Conservation (phyloP, 768 basidiomycete genomes). For the Chalciporus piperatus region DNA sequence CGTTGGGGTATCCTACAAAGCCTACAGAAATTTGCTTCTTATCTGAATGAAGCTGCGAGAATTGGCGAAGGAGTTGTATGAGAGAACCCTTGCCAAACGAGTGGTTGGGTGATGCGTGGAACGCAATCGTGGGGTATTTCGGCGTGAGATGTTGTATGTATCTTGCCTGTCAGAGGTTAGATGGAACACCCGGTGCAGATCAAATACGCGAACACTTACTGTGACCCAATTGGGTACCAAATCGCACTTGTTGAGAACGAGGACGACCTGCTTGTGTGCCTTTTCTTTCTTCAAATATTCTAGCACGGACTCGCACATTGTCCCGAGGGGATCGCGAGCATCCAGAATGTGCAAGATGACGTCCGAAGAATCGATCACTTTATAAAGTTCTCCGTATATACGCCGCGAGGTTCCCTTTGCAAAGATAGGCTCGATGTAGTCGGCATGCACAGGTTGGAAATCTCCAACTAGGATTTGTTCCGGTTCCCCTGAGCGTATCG, state of each 20-base stretch:
- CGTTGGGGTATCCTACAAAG: conserved; percentile 97
- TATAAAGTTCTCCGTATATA: conserved; percentile 98
- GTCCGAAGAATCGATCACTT: conserved; percentile 98
- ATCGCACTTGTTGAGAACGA: conserved; percentile 98
- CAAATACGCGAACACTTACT: conserved; percentile 46
- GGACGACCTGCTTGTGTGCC: conserved; percentile 93
- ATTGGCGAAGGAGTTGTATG: conserved; percentile 94
- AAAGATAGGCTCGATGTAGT: conserved; percentile 87
- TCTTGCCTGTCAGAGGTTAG: conserved; percentile 59
- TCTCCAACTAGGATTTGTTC: conserved; percentile 30
- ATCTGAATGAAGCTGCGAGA: conserved; percentile 94
- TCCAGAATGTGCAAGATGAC: conserved; percentile 94
- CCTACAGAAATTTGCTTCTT: conserved; percentile 99
- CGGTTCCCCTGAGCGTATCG: conserved; percentile 5
- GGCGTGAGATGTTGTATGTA: conserved; percentile 95
- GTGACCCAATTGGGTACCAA: conserved; percentile 99
- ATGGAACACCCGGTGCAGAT: background rate
- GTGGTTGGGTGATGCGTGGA: conserved; percentile 98
- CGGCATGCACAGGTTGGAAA: conserved; percentile 62
- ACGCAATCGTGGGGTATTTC: conserved; percentile 93
- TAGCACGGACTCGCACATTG: conserved; percentile 90
- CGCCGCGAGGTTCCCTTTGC: conserved; percentile 93
- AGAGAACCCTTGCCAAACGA: conserved; percentile 99
- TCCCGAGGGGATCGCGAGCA: conserved; percentile 93
- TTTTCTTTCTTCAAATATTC: conserved; percentile 96